Base-by-base conservation (phyloP, 345 rosid genomes). In the Hirschfeldia incana region DNA sequence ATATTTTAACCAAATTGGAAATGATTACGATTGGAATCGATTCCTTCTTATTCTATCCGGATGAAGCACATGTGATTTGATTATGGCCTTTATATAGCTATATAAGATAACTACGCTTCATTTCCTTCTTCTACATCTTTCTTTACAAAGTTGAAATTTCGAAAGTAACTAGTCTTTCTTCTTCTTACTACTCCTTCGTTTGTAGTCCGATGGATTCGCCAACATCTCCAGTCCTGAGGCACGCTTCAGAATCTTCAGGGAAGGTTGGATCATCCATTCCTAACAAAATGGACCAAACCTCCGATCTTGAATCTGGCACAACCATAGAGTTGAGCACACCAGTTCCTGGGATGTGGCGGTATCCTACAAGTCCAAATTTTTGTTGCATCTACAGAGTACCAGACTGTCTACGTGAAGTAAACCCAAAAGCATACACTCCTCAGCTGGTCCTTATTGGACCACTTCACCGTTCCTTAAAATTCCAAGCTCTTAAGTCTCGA, bases 311-410 rank as follows among this genome's bases (percentile, higher is more conserved):
- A 51, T 16, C 44, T 0, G 73, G 44, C 15, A 9, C 9, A n/a
- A 9, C 0, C 15, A 2, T 15, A 4, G 64, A 70, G 59, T n/a
- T 7, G 17, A 69, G 4, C 29, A 53, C 16, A 30, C 46, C 30
- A 4, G 44, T 3, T 72, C 76, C 76, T 4, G 76, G 76, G 2
- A 39, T 27, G 67, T 72, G 76, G 76, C 59, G 59, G 15, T 13
- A 26, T 42, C 67, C 39, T 4, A 37, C 67, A 60, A 39, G 42
- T 28, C 28, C 16, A 0, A 10, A 65, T 0, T 13, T 15, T 51
- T 74, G 77, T 7, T 74, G 70, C 5, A 64, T 74, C 51, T 74
- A 65, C 13, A 65, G 70, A 74, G 77, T 65, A 4, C 77, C 77
- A 64, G 26, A 15, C 46, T n/a, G n/a, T n/a, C n/a, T n/a, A n/a